Percentiles rank a stretch among this genome's conserved stretches.
Evolutionary conservation across 2,329 filamentous ascomycete genomes (phyloP).

Genomic region (Dryadomyces quercus-mongolicae): DNA sequence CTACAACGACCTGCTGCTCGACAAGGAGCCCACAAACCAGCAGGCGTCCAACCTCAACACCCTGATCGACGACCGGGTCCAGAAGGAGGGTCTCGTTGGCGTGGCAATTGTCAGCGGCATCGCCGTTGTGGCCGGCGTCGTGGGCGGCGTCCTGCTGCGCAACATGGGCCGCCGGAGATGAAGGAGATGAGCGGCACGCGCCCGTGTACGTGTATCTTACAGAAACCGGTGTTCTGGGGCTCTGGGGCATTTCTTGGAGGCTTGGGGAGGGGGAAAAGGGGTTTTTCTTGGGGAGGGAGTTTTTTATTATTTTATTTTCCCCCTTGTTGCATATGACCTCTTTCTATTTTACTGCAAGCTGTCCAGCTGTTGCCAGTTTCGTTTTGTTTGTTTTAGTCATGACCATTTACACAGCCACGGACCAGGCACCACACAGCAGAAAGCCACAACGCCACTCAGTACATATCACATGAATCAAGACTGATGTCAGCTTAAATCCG

Average conservation of each 20-base stretch:
- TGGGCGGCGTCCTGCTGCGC: slow-evolving; percentile 76
- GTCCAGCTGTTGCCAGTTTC: not conserved
- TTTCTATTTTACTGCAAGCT: not conserved
- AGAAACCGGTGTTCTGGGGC: not conserved
- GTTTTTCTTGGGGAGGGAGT: not conserved
- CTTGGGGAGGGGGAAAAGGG: not conserved
- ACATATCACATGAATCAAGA: not conserved
- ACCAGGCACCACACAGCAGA: not conserved
- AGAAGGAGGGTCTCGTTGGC: slow-evolving; percentile 85
- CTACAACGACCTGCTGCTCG: slow-evolving; percentile 87
- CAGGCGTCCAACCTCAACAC: slow-evolving; percentile 78
- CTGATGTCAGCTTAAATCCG: not conserved
- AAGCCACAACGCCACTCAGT: not conserved
- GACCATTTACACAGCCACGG: not conserved
- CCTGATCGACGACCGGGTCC: slow-evolving; percentile 91
- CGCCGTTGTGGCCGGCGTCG: slow-evolving; percentile 83
- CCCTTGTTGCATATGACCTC: not conserved
- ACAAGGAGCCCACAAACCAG: slow-evolving; percentile 82
- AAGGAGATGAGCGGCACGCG: not conserved
- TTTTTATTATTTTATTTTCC: not conserved
- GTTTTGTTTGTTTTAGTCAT: not conserved
- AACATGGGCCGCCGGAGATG: slow-evolving; percentile 54
- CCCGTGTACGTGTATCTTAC: not conserved
- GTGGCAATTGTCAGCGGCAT: slow-evolving; percentile 91
- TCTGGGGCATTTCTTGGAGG: not conserved